Evolutionary conservation across 2,329 filamentous ascomycete genomes (phyloP).

Genomic region (Sporothrix schenckii): DNA sequence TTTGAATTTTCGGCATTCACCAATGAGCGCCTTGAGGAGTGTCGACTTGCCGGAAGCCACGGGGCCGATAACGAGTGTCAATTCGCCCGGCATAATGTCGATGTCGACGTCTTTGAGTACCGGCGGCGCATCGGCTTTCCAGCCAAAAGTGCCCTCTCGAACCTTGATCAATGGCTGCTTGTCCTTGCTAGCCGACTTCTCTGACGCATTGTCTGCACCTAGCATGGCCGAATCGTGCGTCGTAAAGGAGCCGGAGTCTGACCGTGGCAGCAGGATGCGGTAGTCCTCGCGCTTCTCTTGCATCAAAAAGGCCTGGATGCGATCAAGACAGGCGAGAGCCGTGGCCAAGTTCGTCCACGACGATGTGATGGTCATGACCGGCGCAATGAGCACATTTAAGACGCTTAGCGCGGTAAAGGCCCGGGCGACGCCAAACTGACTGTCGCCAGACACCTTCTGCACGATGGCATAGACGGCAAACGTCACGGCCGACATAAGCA

Average conservation of each 20-base stretch:
- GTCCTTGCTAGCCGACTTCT: slow-evolving; percentile 25
- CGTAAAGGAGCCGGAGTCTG: slow-evolving; percentile 28
- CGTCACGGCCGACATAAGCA: slow-evolving; percentile 33
- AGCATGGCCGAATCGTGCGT: slow-evolving; percentile 17
- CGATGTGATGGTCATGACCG: slow-evolving; percentile 33
- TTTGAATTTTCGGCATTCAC: slow-evolving; percentile 41
- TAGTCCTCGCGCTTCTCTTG: slow-evolving; percentile 34
- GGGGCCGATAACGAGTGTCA: slow-evolving; percentile 48
- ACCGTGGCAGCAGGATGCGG: slow-evolving; percentile 27
- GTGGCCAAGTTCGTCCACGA: slow-evolving; percentile 33
- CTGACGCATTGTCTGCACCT: slow-evolving; percentile 16
- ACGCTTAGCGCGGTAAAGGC: slow-evolving; percentile 34
- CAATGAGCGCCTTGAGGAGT: slow-evolving; percentile 46
- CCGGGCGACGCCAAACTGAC: slow-evolving; percentile 31
- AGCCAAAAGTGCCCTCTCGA: slow-evolving; percentile 30
- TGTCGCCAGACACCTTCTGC: slow-evolving; percentile 30
- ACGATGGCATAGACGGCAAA: slow-evolving; percentile 34
- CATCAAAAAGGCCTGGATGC: slow-evolving; percentile 34
- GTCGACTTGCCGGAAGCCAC: slow-evolving; percentile 52
- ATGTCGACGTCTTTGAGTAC: slow-evolving; percentile 32
- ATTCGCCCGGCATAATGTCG: slow-evolving; percentile 30
- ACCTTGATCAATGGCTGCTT: slow-evolving; percentile 29
- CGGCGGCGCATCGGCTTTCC: slow-evolving; percentile 23
- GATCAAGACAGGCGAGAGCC: slow-evolving; percentile 34
- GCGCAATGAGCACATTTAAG: slow-evolving; percentile 32